Evolutionary conservation across 2,329 filamentous ascomycete genomes (phyloP), one percentile per base, ranked within the genome.

Genomic region (Fusarium temperatum): DNA sequence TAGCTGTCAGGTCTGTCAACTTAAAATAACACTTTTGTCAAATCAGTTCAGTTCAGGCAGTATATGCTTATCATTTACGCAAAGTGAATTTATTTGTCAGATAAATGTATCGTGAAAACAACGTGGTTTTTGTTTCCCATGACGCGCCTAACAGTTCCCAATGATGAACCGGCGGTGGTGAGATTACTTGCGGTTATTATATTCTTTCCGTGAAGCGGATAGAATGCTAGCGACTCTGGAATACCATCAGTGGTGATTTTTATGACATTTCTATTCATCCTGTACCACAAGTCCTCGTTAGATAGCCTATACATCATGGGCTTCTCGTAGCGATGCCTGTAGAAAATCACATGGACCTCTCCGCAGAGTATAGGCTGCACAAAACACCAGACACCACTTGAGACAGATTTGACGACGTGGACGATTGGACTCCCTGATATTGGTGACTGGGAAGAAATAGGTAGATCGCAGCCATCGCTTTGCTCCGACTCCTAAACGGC

Each of bases 171-270:
- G 10, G 9, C 3, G 3, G n/a, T 24, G n/a, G 0, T 42, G n/a
- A 15, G 5, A 15, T 42, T 24, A 17, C 14, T 24, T 14, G 14
- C 9, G 9, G 41, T 24, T 42, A 36, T 17, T 36, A 36, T 1
- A 5, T 36, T 36, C 35, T 36, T 36, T 36, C 35, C 35, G 1
- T 36, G 35, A 18, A 17, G 15, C 35, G 15, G 35, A 17, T 18
- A 36, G 35, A 36, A 36, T 17, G 3, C 35, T 18, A 5, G 15
- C 35, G 35, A 36, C 35, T 36, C 35, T 36, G 35, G 15, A 18
- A 17, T 36, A 1, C 8, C 14, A 24, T 17, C 14, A 1, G n/a
- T 7, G 0, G 5, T 11, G 3, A 42, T 5, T 1, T 15, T 13
- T 42, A 3, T 9, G 13, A n/a, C 5, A 24, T 11, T 9, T 5